phyloP scores from a whole-genome alignment of 108 stramenopile genomes.

The Cylindrotheca closterium region DNA sequence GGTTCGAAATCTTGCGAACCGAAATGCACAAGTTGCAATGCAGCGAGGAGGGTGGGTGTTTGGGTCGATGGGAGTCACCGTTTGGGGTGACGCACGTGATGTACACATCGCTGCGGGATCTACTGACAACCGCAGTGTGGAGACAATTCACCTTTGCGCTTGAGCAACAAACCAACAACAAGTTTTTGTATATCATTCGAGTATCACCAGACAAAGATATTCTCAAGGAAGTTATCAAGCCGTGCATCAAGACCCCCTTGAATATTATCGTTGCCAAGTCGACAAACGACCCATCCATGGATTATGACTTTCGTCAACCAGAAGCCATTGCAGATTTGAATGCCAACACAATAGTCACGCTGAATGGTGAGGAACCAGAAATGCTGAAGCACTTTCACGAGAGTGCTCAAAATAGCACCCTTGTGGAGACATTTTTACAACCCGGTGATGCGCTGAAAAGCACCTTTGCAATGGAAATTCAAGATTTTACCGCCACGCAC shows the following conservation, averaged over 20 bases:
- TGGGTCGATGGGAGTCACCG: background rate
- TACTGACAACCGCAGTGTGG: background rate
- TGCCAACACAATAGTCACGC: background rate
- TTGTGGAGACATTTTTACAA: background rate
- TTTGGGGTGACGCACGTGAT: background rate
- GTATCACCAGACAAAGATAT: background rate
- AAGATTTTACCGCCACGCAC: background rate
- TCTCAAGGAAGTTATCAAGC: background rate
- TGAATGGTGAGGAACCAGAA: background rate
- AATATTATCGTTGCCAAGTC: background rate
- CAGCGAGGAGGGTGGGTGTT: background rate
- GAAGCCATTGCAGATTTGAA: background rate
- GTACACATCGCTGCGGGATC: background rate
- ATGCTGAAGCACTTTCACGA: background rate
- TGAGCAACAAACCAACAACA: background rate
- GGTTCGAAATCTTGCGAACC: background rate
- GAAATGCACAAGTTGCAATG: background rate
- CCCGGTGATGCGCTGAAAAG: background rate
- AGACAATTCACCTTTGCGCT: background rate
- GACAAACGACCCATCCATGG: background rate
- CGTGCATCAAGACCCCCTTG: background rate
- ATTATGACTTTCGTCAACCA: background rate
- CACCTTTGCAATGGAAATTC: background rate
- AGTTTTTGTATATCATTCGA: background rate
- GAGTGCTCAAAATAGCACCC: background rate